phyloP scores from a whole-genome alignment of 2,329 filamentous ascomycete genomes.

The Phoma sp. region DNA sequence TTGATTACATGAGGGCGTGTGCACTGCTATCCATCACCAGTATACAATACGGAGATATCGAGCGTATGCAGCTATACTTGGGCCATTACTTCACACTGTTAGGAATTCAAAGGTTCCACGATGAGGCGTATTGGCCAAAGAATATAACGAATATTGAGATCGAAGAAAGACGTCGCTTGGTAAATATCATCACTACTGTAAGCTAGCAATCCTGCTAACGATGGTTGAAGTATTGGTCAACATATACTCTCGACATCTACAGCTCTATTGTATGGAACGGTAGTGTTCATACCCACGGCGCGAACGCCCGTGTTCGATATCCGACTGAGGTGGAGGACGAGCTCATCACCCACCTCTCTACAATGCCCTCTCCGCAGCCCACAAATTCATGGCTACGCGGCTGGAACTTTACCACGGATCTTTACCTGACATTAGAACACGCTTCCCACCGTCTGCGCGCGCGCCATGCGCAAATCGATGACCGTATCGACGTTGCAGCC shows the following conservation, averaged over 20 bases:
- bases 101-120: constrained; percentile 58
- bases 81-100: constrained; percentile 59
- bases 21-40: constrained; percentile 58
- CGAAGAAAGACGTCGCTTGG: background rate
- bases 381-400: constrained; percentile 57
- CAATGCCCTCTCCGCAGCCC: too few relatives aligned
- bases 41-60: constrained; percentile 59
- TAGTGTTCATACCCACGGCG: too few relatives aligned
- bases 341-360: constrained; percentile 36
- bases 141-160: background rate
- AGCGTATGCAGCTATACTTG: constrained; percentile 58
- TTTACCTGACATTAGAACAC: constrained; percentile 64
- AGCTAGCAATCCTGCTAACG: too few relatives aligned
- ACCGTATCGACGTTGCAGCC: background rate
- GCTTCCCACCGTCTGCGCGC: constrained; percentile 15
- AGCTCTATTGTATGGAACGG: too few relatives aligned
- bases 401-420: constrained; percentile 64
- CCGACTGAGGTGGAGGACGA: constrained; percentile 58
- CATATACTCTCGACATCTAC: too few relatives aligned
- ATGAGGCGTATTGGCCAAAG: constrained; percentile 60
- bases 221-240: too few relatives aligned
- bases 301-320: constrained; percentile 51
- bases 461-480: too few relatives aligned
- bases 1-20: constrained; percentile 54
- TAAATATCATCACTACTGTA: too few relatives aligned